A percentile compares a stretch with the other conserved stretches of the same genome.
Conservation (phyloP, 1,284 basidiomycete species). For the Omphalotus olearius region DNA sequence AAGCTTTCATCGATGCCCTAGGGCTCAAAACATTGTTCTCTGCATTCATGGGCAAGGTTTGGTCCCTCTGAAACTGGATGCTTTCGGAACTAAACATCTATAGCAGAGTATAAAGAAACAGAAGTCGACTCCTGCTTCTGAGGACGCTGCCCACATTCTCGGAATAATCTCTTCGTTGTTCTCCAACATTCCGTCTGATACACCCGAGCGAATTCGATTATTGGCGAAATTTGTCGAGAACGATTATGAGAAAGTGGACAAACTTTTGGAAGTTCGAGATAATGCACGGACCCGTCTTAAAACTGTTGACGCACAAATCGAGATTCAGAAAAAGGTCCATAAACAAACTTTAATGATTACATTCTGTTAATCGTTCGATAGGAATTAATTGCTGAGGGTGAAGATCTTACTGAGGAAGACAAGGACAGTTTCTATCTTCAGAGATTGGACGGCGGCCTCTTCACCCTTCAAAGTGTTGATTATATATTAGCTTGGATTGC, state of each 20-base stretch:
- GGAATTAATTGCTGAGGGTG: constrained; percentile 53
- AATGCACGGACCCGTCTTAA: constrained; percentile 56
- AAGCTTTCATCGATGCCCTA: constrained; percentile 81
- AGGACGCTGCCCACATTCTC: constrained; percentile 85
- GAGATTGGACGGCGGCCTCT: constrained; percentile 83
- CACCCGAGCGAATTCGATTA: constrained; percentile 75
- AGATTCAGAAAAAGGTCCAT: constrained; percentile 59
- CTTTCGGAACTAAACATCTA: constrained; percentile 9
- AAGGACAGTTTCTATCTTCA: constrained; percentile 81
- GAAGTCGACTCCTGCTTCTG: constrained; percentile 57
- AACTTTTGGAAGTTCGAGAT: constrained; percentile 85
- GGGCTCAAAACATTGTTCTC: constrained; percentile 90
- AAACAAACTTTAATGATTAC: not conserved
- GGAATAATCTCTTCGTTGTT: constrained; percentile 88
- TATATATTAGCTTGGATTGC: constrained; percentile 93
- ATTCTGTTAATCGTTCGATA: constrained; percentile 23
- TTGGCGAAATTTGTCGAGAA: constrained; percentile 92
- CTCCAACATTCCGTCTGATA: constrained; percentile 86
- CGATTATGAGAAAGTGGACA: constrained; percentile 91
- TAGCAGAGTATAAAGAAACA: constrained; percentile 55
- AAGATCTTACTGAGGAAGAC: constrained; percentile 57
- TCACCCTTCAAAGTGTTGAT: constrained; percentile 87
- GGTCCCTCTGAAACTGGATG: constrained; percentile 9
- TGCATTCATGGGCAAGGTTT: constrained; percentile 90
- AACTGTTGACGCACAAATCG: constrained; percentile 59